phyloP scores from a whole-genome alignment of 176 grass and related monocot genomes.

The Lolium perenne region DNA sequence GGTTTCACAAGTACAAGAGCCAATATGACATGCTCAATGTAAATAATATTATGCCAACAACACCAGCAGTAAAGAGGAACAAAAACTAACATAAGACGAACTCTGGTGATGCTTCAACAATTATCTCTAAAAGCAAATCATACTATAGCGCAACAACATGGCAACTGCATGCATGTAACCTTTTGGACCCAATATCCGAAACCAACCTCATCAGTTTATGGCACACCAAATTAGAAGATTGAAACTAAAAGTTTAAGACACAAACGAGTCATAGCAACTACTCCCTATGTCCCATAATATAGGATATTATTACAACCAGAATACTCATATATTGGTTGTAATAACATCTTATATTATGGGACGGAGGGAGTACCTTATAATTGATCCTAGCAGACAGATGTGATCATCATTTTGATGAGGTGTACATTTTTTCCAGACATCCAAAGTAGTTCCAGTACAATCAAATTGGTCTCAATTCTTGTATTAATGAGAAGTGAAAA shows the following conservation, averaged over 20 bases:
- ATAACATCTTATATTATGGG: too few species aligned
- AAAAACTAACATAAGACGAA: conserved; percentile 7
- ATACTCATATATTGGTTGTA: too few species aligned
- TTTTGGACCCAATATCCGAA: conserved; percentile 11
- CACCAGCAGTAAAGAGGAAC: conserved; percentile 7
- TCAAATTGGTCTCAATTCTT: not conserved
- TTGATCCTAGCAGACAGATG: not conserved
- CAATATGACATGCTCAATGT: conserved; percentile 9
- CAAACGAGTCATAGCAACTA: too few species aligned
- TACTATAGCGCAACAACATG: not conserved
- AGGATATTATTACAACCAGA: too few species aligned
- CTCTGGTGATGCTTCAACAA: conserved; percentile 14
- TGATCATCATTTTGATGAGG: not conserved
- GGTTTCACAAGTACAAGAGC: not conserved
- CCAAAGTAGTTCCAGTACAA: conserved; percentile 16
- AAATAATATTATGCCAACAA: conserved; percentile 6
- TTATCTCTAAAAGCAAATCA: conserved; percentile 4
- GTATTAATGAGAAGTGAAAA: not conserved
- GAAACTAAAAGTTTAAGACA: not conserved
- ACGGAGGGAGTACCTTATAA: too few species aligned
- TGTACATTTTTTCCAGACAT: not conserved
- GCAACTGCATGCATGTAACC: not conserved
- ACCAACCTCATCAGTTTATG: not conserved
- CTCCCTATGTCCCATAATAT: too few species aligned
- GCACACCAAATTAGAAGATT: conserved; percentile 23